Evolutionary conservation across 306 rosid genomes (phyloP).

Genomic region (Vigna hirtella): DNA sequence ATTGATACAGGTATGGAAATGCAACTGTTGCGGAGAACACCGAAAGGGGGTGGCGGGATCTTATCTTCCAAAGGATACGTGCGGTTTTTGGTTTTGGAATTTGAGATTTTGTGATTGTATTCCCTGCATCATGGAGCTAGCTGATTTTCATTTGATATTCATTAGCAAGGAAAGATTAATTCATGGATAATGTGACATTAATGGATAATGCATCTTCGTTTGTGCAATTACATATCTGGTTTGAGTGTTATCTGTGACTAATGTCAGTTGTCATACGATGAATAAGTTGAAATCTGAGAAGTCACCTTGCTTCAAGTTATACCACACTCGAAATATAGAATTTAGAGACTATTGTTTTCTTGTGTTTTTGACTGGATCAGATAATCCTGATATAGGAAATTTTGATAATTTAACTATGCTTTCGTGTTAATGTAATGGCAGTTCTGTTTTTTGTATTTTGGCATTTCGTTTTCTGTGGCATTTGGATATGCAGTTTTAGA

Average conservation of each 20-base stretch:
- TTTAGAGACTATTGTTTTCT: not conserved
- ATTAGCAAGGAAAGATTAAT: constrained; percentile 33
- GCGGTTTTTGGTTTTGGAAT: constrained; percentile 97
- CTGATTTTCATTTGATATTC: constrained; percentile 25
- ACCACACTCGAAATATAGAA: no score
- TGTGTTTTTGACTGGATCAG: no score
- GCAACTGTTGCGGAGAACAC: constrained; percentile 98
- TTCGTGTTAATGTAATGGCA: no score
- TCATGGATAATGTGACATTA: constrained; percentile 41
- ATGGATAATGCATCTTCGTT: constrained; percentile 28
- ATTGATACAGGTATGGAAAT: constrained; percentile 79
- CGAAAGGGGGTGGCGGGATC: constrained; percentile 98
- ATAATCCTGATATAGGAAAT: no score
- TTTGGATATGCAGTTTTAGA: no score
- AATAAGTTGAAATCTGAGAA: not conserved
- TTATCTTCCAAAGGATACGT: constrained; percentile 89
- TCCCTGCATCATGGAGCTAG: constrained; percentile 40
- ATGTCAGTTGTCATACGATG: not conserved
- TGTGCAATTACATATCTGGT: constrained; percentile 5
- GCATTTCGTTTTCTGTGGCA: no score
- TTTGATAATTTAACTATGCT: no score
- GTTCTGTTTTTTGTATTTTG: no score
- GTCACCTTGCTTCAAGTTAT: not conserved
- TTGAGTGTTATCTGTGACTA: constrained; percentile 23
- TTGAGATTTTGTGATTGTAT: constrained; percentile 40